Conservation (phyloP, 257 asterid genomes). For the Rauvolfia tetraphylla region DNA sequence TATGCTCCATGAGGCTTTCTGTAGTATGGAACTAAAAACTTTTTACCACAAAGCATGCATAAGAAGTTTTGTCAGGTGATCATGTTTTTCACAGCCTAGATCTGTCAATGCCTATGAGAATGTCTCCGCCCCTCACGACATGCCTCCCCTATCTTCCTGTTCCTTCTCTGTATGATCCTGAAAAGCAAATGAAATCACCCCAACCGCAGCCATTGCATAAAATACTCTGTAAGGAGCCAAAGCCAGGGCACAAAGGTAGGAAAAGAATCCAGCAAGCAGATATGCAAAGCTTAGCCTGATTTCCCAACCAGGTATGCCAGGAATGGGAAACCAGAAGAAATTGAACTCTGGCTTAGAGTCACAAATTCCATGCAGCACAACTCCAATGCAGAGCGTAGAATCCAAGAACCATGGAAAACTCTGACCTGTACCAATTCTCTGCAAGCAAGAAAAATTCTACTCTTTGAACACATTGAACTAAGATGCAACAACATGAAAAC, state of each 20-base stretch:
- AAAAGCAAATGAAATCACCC: slow-evolving; percentile 62
- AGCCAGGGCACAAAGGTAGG: slow-evolving; percentile 68
- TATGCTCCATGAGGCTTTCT: not conserved
- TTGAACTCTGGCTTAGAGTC: slow-evolving; percentile 78
- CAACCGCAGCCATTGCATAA: slow-evolving; percentile 74
- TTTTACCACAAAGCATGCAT: not conserved
- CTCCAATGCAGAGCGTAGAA: slow-evolving; percentile 66
- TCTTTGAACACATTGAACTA: not conserved
- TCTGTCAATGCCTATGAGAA: slow-evolving; percentile 67
- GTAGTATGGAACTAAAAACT: not conserved
- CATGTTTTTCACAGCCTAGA: too few relatives aligned
- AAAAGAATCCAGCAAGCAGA: slow-evolving; percentile 66
- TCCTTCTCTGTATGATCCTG: slow-evolving; percentile 60
- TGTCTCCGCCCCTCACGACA: slow-evolving; percentile 62
- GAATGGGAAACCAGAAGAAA: slow-evolving; percentile 59
- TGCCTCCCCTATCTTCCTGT: slow-evolving; percentile 54
- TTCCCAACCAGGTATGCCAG: slow-evolving; percentile 57
- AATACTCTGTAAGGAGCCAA: slow-evolving; percentile 66
- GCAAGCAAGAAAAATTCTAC: slow-evolving; percentile 28
- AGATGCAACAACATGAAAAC: not conserved
- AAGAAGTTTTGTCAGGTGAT: not conserved
- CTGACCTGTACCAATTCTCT: slow-evolving; percentile 65
- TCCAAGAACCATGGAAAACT: slow-evolving; percentile 78
- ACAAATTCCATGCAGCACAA: slow-evolving; percentile 73
- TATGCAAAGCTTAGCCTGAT: slow-evolving; percentile 71